These are phyloP conservation scores for Nadsonia commutata DNA, from an alignment of 1,139 yeast genomes.

Conservation along the genomic window DNA sequence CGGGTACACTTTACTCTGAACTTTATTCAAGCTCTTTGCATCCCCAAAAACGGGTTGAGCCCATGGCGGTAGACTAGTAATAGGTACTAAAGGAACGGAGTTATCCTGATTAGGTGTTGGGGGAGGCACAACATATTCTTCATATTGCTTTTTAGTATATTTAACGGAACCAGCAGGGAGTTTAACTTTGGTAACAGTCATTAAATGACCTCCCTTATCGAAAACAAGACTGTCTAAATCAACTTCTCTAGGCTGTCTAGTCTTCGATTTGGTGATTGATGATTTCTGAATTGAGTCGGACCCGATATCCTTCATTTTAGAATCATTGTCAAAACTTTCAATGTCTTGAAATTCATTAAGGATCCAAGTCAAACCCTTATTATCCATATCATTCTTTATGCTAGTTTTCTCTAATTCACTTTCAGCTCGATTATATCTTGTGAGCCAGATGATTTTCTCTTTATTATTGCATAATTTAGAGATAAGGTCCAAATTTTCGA, in stretches of 20 bases:
- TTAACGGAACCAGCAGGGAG: conserved; percentile 79
- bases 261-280: conserved; percentile 7
- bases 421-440: conserved; percentile 28
- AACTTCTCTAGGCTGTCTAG: conserved; percentile 37
- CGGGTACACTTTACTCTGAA: conserved; percentile 76
- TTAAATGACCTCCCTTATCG: conserved; percentile 57
- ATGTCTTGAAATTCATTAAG: conserved; percentile 18
- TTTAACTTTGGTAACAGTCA: conserved; percentile 51
- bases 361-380: conserved; percentile 22
- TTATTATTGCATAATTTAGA: conserved; percentile 38
- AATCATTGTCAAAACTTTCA: conserved; percentile 7
- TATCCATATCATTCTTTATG: conserved; percentile 22
- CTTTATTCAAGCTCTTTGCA: conserved; percentile 47
- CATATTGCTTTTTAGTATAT: conserved; percentile 58
- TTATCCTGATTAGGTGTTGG: conserved; percentile 35
- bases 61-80: conserved; percentile 65
- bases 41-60: conserved; percentile 60
- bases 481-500: conserved; percentile 36
- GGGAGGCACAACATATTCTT: conserved; percentile 79
- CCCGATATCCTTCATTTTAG: conserved; percentile 8
- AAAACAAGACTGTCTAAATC: conserved; percentile 52
- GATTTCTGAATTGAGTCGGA: conserved; percentile 1
- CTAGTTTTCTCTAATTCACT: conserved; percentile 23
- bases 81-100: conserved; percentile 37
- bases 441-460: conserved; percentile 40